A percentile compares a stretch with the other conserved stretches of the same genome.
These are phyloP conservation scores for Blastobotrys capitulatus DNA, from an alignment of 1,139 yeast species.

Conservation along the genomic window DNA sequence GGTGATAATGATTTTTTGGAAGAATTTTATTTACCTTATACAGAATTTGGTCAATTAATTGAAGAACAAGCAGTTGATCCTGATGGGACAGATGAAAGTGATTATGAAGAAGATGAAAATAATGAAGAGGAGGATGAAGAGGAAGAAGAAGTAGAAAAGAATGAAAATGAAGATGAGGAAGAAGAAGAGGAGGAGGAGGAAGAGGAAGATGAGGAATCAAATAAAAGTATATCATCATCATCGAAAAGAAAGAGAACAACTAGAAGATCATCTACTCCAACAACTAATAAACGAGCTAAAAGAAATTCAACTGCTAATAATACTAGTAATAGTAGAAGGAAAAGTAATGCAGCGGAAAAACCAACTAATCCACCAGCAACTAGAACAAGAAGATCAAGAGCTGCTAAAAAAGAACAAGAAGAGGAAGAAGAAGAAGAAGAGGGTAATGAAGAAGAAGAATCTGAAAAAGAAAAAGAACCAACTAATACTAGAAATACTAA, in stretches of 20 bases:
- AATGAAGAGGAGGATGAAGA: constrained; percentile 3
- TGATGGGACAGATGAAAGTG: constrained; percentile 10
- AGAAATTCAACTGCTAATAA: constrained; percentile 10
- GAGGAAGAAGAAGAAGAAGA: not conserved
- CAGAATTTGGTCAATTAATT: constrained; percentile 41
- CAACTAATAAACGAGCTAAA: constrained; percentile 13
- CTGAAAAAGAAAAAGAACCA: not conserved
- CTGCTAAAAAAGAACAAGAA: constrained; percentile 12
- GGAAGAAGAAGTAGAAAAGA: constrained; percentile 12
- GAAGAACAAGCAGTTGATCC: constrained; percentile 35
- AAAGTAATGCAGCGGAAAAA: not conserved
- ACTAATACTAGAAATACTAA: constrained; percentile 2
- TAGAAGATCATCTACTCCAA: constrained; percentile 11
- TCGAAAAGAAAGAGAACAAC: constrained; percentile 20
- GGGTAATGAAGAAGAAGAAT: not conserved
- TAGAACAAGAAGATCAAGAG: constrained; percentile 12
- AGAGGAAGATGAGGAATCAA: constrained; percentile 19
- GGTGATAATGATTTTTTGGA: constrained; percentile 16
- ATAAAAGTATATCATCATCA: no score
- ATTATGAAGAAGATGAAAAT: not conserved
- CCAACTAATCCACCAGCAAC: constrained; percentile 4
- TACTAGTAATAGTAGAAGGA: constrained; percentile 6
- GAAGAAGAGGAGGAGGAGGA: constrained; percentile 12
- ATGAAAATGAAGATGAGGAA: constrained; percentile 2
- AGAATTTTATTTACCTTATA: constrained; percentile 43